Evolutionary conservation across 1,284 basidiomycete species (phyloP).

Genomic region (Sporisorium graminicola): DNA sequence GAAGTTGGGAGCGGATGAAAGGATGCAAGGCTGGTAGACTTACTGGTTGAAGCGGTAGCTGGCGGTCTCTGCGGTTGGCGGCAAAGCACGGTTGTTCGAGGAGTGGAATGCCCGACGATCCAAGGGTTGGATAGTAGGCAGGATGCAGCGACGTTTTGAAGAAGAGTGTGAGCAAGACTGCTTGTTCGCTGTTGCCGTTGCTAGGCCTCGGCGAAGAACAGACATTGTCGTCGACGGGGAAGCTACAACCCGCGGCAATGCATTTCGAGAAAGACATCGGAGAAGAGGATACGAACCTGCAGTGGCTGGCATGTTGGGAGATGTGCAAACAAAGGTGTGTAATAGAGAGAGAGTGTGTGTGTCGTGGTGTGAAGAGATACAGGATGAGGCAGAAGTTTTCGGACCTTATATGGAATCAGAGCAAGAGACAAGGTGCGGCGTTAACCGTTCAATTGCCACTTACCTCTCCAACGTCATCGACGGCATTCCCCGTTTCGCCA

Average conservation of each 20-base stretch:
- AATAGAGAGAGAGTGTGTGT: neutral
- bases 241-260: neutral
- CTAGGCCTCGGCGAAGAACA: neutral
- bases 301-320: constrained; percentile 50
- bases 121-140: neutral
- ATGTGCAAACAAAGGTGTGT: neutral
- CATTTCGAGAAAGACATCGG: neutral
- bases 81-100: constrained; percentile 1
- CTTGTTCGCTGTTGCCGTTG: neutral
- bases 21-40: neutral
- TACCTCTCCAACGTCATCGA: neutral
- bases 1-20: neutral
- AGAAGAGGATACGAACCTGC: constrained; percentile 49
- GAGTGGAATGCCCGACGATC: neutral
- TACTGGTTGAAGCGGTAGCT: constrained; percentile 67
- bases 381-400: neutral
- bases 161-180: constrained; percentile 10
- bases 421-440: constrained; percentile 5
- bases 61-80: constrained; percentile 55
- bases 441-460: neutral
- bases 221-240: neutral
- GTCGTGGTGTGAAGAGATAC: neutral
- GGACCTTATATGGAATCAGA: neutral
- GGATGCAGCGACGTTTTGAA: constrained; percentile 2
- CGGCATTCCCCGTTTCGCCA: no score